Base-by-base conservation (phyloP, 176 grass and related monocot species). In the Metroxylon sagu region DNA sequence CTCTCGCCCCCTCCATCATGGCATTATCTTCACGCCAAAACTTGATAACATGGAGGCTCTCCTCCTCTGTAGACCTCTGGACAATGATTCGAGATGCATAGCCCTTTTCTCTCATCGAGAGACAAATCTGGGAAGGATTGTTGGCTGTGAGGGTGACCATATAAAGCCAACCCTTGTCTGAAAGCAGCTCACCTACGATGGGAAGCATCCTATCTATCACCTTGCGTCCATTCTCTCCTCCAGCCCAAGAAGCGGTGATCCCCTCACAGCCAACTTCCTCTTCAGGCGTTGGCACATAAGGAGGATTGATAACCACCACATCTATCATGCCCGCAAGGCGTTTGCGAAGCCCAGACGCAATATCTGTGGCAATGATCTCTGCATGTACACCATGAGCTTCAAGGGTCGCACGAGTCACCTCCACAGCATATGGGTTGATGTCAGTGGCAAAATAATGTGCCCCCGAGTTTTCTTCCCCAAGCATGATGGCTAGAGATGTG, bases 51-150 rank as follows among this genome's bases (percentile, higher is more conserved):
- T 77, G 89, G 7, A 88, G 82, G 63, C 84, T 92, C 65, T 97
- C 93, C 72, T 97, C 92, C 51, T 97, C 93, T 4, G 87, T 92
- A 4, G 87, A 97, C 69, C 93, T 88, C 74, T 97, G 89, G 62
- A 97, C 72, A 31, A 90, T 70, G 58, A 97, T 83, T 0, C 79
- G 84, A 0, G 93, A 97, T 28, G 67, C 84, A 75, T 85, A 97
- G 0, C 93, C 93, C 74, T 85, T 85, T 53, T 88, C 81, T 14
- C 67, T 83, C 93, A 97, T 97, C 60, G 80, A 16, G 65, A 64
- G 80, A 17, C 83, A 97, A 78, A 97, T 88, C 48, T 82, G 80
- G 39, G 68, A 61, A 49, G 93, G 93, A 67, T 92, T 83, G 62
- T 97, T 97, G 51, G 89, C 93, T 61, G 80, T 89, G 16, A 92